These are phyloP conservation scores for Madurella mycetomatis DNA, from an alignment of 2,329 filamentous ascomycete genomes.

Conservation along the genomic window DNA sequence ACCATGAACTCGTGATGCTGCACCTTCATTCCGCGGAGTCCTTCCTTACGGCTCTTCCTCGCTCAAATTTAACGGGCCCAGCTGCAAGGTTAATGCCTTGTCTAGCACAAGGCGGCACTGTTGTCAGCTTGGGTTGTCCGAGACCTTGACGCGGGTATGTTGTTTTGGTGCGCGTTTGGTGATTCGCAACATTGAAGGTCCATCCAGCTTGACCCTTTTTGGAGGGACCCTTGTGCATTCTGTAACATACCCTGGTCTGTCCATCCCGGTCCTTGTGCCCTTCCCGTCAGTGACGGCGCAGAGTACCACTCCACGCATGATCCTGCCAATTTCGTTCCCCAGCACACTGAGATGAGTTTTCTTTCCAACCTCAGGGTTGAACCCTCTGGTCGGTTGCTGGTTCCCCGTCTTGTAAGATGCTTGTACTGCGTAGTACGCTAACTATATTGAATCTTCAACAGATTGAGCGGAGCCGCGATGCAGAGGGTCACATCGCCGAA, in stretches of 20 bases:
- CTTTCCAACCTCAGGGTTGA: background rate
- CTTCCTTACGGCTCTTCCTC: slow-evolving; percentile 27
- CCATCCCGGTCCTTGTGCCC: slow-evolving; percentile 22
- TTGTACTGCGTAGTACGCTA: no score
- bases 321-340: slow-evolving; percentile 24
- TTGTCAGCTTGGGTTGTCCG: slow-evolving; percentile 1
- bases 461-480: background rate
- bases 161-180: background rate
- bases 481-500: background rate
- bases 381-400: background rate
- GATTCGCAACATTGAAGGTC: background rate
- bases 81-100: slow-evolving; percentile 1
- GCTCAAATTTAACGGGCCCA: slow-evolving; percentile 27
- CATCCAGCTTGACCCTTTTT: slow-evolving; percentile 13
- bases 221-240: slow-evolving; percentile 21
- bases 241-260: slow-evolving; percentile 26
- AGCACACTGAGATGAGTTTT: slow-evolving; percentile 21
- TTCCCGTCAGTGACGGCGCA: slow-evolving; percentile 1
- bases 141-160: background rate
- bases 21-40: slow-evolving; percentile 12
- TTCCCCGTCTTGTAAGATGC: background rate
- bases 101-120: background rate
- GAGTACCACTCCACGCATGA: slow-evolving; percentile 5
- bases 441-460: background rate
- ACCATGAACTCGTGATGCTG: slow-evolving; percentile 11